phyloP scores from a whole-genome alignment of 352 stramenopile species.

The Phytophthora boehmeriae region DNA sequence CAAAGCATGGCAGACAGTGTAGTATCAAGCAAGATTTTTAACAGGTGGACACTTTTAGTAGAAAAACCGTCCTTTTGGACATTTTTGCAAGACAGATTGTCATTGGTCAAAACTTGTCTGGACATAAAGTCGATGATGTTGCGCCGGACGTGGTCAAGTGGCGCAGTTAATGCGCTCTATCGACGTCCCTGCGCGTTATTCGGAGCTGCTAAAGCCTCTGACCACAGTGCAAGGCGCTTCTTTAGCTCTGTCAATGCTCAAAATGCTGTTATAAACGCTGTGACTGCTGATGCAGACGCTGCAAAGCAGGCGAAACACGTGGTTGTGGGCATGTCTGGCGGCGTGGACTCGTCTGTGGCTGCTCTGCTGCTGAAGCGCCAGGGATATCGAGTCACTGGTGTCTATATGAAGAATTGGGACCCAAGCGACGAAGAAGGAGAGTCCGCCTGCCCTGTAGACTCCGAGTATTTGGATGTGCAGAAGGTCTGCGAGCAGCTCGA shows the following conservation, averaged over 20 bases:
- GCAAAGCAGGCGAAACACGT: constrained; percentile 71
- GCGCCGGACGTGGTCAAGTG: constrained; percentile 9
- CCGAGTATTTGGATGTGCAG: constrained; percentile 94
- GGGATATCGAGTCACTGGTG: constrained; percentile 93
- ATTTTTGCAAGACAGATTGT: constrained; percentile 6
- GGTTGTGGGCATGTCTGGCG: constrained; percentile 97
- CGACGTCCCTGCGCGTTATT: constrained; percentile 10
- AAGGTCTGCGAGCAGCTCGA: constrained; percentile 91
- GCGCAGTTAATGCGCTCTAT: constrained; percentile 7
- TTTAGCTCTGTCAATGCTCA: constrained; percentile 1
- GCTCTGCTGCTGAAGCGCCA: constrained; percentile 91
- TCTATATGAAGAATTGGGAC: constrained; percentile 99
- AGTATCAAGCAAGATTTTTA: too few species aligned
- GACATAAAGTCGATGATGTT: constrained; percentile 26
- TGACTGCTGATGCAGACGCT: neutral
- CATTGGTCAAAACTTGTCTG: too few species aligned
- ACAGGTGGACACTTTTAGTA: too few species aligned
- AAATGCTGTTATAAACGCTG: neutral
- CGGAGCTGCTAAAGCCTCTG: neutral
- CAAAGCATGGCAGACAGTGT: too few species aligned
- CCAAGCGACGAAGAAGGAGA: constrained; percentile 90
- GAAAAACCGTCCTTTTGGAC: neutral
- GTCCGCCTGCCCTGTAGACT: constrained; percentile 85
- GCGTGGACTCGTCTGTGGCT: constrained; percentile 98
- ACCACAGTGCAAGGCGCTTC: constrained; percentile 3